Conservation (phyloP, 257 asterid genomes). For the Petunia axillaris region DNA sequence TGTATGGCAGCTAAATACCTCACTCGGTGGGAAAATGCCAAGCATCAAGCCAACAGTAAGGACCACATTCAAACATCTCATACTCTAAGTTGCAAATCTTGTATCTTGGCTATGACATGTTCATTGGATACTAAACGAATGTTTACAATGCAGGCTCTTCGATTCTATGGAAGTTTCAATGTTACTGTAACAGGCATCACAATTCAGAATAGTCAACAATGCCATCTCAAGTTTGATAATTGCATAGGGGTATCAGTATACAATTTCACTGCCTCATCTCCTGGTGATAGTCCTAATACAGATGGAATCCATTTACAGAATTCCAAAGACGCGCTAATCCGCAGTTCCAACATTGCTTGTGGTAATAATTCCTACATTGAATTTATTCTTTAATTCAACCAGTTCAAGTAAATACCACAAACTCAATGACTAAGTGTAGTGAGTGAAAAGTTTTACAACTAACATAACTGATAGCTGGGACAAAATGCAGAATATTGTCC, state of each 20-base stretch:
- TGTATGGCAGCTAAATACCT: constrained; percentile 48
- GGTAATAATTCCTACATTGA: constrained; percentile 57
- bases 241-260: constrained; percentile 77
- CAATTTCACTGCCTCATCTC: constrained; percentile 69
- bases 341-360: constrained; percentile 63
- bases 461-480: not conserved
- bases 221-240: constrained; percentile 84
- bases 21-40: constrained; percentile 72
- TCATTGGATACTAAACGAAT: constrained; percentile 11
- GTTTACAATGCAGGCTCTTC: constrained; percentile 59
- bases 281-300: constrained; percentile 91
- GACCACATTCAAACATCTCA: constrained; percentile 20
- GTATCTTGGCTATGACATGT: not conserved
- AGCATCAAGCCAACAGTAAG: constrained; percentile 85
- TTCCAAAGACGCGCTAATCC: constrained; percentile 81
- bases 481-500: constrained; percentile 38
- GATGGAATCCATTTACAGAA: constrained; percentile 93
- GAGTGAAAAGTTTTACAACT: not conserved
- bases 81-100: not conserved
- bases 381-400: not conserved
- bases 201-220: constrained; percentile 78
- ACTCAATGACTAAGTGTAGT: constrained; percentile 23
- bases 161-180: constrained; percentile 84
- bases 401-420: constrained; percentile 8
- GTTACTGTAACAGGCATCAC: constrained; percentile 83